A percentile compares a stretch with the other conserved stretches of the same genome.
Evolutionary conservation across 1,284 basidiomycete genomes (phyloP).

Genomic region (Porodaedalea pini): DNA sequence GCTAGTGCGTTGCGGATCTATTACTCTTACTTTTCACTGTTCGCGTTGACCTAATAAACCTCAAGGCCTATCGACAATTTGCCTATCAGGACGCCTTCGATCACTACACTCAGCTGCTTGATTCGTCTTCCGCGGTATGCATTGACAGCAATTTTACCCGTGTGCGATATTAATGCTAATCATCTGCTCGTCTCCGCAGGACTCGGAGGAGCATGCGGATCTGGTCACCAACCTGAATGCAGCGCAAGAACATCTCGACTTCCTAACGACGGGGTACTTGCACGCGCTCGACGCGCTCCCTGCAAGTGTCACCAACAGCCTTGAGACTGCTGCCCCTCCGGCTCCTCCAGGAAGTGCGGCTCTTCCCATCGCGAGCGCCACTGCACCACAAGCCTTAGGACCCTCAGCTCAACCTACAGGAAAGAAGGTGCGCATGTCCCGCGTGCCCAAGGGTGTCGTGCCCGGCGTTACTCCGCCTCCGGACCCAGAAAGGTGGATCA

Average conservation of each 20-base stretch:
- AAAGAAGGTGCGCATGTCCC: constrained; percentile 60
- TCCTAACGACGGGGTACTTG: constrained; percentile 68
- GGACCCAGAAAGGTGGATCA: constrained; percentile 79
- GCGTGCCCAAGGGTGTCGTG: constrained; percentile 66
- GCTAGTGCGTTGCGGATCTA: constrained; percentile 47
- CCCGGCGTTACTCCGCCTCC: constrained; percentile 73
- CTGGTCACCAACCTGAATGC: constrained; percentile 80
- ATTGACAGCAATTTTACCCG: constrained; percentile 20
- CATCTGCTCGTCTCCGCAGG: constrained; percentile 38
- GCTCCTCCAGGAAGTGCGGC: constrained; percentile 35
- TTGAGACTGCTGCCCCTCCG: constrained; percentile 62
- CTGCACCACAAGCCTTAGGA: constrained; percentile 27
- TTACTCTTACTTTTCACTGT: constrained; percentile 1
- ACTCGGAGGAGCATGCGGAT: constrained; percentile 84
- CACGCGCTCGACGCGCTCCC: constrained; percentile 59
- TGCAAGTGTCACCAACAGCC: constrained; percentile 42
- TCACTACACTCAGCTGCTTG: constrained; percentile 75
- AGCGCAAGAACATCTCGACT: constrained; percentile 75
- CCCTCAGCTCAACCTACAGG: constrained; percentile 30
- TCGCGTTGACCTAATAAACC: constrained; percentile 16
- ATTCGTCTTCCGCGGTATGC: constrained; percentile 66
- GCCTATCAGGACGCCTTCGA: constrained; percentile 69
- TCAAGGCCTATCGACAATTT: constrained; percentile 73
- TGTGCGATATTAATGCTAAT: background rate
- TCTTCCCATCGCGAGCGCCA: constrained; percentile 30